A percentile compares a stretch with the other conserved stretches of the same genome.
phyloP scores from a whole-genome alignment of 106 monocot genomes.

The Allium sativum region DNA sequence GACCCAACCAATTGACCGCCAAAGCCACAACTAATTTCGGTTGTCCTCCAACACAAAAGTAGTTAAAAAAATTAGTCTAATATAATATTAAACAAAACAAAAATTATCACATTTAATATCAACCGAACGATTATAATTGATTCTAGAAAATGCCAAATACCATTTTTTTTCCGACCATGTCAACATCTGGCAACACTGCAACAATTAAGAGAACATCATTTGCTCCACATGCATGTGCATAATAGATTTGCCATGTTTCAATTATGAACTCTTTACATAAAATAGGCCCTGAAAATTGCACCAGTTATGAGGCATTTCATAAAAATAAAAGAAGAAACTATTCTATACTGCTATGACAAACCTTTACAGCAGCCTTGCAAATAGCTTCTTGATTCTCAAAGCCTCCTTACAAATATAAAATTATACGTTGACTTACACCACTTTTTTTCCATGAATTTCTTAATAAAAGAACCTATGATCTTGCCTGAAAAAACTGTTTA shows the following conservation, averaged over 20 bases:
- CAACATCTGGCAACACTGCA: constrained; percentile 69
- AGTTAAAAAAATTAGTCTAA: too few relatives aligned
- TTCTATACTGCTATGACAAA: constrained; percentile 12
- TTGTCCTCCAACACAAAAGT: too few relatives aligned
- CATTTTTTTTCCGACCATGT: too few relatives aligned
- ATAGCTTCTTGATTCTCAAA: constrained; percentile 75
- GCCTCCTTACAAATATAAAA: constrained; percentile 77
- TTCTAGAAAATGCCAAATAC: too few relatives aligned
- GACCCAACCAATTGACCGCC: too few relatives aligned
- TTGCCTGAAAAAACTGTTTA: constrained; percentile 76
- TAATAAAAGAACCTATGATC: background rate
- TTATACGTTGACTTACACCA: too few relatives aligned
- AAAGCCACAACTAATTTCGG: too few relatives aligned
- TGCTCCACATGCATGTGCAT: constrained; percentile 73
- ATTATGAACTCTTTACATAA: constrained; percentile 93
- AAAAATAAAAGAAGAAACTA: background rate
- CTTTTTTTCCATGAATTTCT: background rate
- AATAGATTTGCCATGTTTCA: constrained; percentile 85
- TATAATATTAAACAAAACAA: too few relatives aligned
- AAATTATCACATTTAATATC: too few relatives aligned
- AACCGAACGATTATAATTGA: too few relatives aligned
- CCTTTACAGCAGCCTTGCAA: constrained; percentile 55
- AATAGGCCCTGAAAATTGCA: constrained; percentile 61
- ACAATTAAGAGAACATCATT: constrained; percentile 82
- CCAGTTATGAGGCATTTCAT: background rate